Evolutionary conservation across 2,329 filamentous ascomycete genomes (phyloP), one percentile per base, ranked within the genome.

Genomic region (Gyromitra esculenta): DNA sequence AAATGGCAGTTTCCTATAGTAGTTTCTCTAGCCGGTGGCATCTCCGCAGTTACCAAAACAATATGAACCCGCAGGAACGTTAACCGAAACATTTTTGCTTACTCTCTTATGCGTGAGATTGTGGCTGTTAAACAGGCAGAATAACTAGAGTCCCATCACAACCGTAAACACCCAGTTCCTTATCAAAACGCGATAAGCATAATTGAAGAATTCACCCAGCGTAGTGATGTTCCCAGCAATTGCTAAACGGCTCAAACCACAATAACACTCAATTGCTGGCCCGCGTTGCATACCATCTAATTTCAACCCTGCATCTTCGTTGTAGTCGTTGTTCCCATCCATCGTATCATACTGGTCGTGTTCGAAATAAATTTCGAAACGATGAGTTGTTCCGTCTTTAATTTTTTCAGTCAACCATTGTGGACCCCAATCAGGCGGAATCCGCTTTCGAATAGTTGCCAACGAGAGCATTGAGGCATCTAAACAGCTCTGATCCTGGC

Each of bases 321-420:
- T 69, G 75, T 77, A 64, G 75, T 77, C 75, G 75, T 77, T 77
- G 75, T 77, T 70, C 75, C 75, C 72, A 76, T 74, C 74, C 74
- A 77, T 77, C 75, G 75, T 77, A 77, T 77, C 75, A 77, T 77
- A 77, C 75, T 62, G 59, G 75, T 77, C 48, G 75, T 45, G 71
- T 77, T 77, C 72, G 62, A 74, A 77, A 77, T 77, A 68, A 77
- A 54, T 68, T 69, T 75, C 72, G 75, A 77, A 77, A 77, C 75
- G 75, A 77, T 77, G 75, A 77, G 75, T 77, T 77, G 75, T 77
- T 77, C 75, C 75, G 71, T 75, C 75, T 70, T 74, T 75, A 69
- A 69, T 66, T 70, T 76, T 75, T 74, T 77, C 54, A 57, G 72
- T 70, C 56, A 57, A 70, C 48, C 31, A 45, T 71, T 62, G 66